phyloP scores from a whole-genome alignment of 495 filamentous ascomycete species.

The Amorphotheca resinae region DNA sequence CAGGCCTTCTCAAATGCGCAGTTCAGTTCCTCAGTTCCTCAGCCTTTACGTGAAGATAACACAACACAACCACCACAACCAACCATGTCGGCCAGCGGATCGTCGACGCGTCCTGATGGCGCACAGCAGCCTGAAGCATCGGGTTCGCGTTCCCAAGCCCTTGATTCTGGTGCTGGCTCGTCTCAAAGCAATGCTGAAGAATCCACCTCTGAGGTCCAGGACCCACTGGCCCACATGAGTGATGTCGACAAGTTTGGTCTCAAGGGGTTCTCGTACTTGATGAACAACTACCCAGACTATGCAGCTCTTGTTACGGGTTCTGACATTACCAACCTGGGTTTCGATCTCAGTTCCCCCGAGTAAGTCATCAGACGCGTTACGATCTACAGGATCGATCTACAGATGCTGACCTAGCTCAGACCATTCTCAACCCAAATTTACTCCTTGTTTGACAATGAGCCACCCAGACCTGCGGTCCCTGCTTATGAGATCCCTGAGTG shows the following conservation, averaged over 20 bases:
- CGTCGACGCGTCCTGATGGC: conserved; percentile 21
- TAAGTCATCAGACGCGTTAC: conserved; percentile 34
- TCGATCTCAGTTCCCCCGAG: conserved; percentile 72
- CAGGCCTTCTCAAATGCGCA: conserved; percentile 12
- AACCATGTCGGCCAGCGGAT: conserved; percentile 2
- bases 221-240: conserved; percentile 62
- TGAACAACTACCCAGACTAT: conserved; percentile 68
- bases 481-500: conserved; percentile 70
- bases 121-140: conserved; percentile 7
- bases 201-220: conserved; percentile 30
- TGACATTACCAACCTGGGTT: conserved; percentile 61
- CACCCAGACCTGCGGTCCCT: conserved; percentile 60
- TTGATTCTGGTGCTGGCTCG: conserved; percentile 33
- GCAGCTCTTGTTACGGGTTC: conserved; percentile 63
- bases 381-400: conserved; percentile 8
- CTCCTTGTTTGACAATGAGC: conserved; percentile 58
- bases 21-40: conserved; percentile 7
- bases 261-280: conserved; percentile 63
- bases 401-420: conserved; percentile 6
- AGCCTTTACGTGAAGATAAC: conserved; percentile 7
- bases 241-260: conserved; percentile 72
- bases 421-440: conserved; percentile 35
- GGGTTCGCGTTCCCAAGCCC: conserved; percentile 19
- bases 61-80: conserved; percentile 4
- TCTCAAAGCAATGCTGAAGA: conserved; percentile 31